Conservation (phyloP, 768 basidiomycete species). For the Mycena belliarum region DNA sequence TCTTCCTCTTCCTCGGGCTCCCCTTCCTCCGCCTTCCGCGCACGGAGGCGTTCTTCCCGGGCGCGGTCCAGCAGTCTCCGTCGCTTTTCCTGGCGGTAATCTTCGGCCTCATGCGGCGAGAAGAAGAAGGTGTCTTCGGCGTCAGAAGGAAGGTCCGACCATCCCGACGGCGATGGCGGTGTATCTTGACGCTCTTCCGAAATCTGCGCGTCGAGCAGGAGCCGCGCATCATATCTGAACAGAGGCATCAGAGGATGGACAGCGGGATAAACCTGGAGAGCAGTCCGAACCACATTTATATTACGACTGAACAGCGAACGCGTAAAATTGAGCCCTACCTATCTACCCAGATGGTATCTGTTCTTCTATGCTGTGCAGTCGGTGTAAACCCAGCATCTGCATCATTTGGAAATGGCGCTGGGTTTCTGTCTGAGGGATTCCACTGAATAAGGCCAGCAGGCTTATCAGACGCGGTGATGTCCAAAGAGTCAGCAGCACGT, state of each 20-base stretch:
- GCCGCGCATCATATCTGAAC: constrained; percentile 76
- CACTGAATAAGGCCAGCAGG: constrained; percentile 26
- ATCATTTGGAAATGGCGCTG: constrained; percentile 16
- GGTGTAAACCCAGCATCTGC: constrained; percentile 23
- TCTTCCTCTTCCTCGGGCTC: constrained; percentile 29
- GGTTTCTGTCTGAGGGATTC: constrained; percentile 18
- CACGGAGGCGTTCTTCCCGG: constrained; percentile 69
- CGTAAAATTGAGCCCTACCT: constrained; percentile 57
- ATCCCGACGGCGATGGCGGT: constrained; percentile 55
- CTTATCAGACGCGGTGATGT: constrained; percentile 4
- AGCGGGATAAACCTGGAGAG: constrained; percentile 21
- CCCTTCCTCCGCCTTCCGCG: constrained; percentile 48
- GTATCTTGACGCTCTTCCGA: constrained; percentile 20
- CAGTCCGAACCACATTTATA: constrained; percentile 25
- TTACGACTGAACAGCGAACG: constrained; percentile 9
- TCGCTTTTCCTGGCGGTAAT: constrained; percentile 69
- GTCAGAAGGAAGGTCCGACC: constrained; percentile 87
- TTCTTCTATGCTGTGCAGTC: constrained; percentile 4
- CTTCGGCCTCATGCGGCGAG: constrained; percentile 62
- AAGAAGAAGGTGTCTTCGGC: constrained; percentile 86
- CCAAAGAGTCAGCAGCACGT: constrained; percentile 31
- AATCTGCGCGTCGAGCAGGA: constrained; percentile 67
- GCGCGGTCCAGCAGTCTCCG: constrained; percentile 57
- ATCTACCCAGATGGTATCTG: constrained; percentile 65
- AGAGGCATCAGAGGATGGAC: constrained; percentile 23